Conservation (phyloP, 83 land plant genomes). For the Thuja plicata region DNA sequence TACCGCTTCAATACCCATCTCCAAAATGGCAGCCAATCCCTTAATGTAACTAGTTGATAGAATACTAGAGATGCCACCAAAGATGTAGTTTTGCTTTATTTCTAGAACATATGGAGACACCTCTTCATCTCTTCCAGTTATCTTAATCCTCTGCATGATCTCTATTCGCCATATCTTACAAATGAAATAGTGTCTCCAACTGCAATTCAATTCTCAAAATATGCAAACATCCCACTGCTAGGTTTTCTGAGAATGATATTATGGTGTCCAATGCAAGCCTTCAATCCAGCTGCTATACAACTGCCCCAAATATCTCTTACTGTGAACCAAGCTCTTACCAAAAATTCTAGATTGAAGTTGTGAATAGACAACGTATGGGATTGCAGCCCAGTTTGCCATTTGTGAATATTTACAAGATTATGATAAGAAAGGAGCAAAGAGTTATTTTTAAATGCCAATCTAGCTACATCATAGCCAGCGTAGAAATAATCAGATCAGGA, state of each 20-base stretch:
- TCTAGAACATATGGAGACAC: conserved; percentile 85
- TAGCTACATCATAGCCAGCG: not conserved
- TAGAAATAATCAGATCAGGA: conserved; percentile 2
- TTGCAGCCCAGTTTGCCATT: conserved; percentile 13
- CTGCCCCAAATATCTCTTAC: not conserved
- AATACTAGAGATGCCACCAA: conserved; percentile 93
- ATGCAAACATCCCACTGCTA: too few relatives aligned
- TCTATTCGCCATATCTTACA: too few relatives aligned
- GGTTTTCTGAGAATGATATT: not conserved
- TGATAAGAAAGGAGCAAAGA: not conserved
- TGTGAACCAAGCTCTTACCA: not conserved
- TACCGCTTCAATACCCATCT: conserved; percentile 66
- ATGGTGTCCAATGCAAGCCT: not conserved
- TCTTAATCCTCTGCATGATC: too few relatives aligned
- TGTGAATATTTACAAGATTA: not conserved
- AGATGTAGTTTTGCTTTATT: conserved; percentile 79
- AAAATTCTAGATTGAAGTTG: not conserved
- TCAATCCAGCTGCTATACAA: not conserved
- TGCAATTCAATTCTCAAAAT: too few relatives aligned
- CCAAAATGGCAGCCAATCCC: conserved; percentile 90
- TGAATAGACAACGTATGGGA: not conserved
- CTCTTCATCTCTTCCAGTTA: conserved; percentile 95
- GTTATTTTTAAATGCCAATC: conserved; percentile 8
- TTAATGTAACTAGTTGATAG: conserved; percentile 82
- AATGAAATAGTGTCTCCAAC: not conserved